phyloP scores from a whole-genome alignment of 305 asterid genomes.

The Solanum hybrid region DNA sequence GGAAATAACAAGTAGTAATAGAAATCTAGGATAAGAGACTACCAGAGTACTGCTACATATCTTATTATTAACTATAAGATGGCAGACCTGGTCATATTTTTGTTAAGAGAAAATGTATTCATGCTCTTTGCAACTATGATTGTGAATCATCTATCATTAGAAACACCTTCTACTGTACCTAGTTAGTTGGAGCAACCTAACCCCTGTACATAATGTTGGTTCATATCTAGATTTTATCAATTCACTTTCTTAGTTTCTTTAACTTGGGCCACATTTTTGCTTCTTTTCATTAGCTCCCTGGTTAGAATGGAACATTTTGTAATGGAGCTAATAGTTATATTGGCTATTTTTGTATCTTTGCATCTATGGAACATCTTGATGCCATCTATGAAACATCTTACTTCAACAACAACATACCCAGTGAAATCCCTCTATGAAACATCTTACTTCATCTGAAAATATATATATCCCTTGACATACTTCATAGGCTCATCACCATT shows the following conservation, averaged over 20 bases:
- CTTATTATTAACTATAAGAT: not conserved
- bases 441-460: not conserved
- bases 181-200: not conserved
- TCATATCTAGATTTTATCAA: not conserved
- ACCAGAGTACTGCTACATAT: not conserved
- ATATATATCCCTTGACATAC: not conserved
- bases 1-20: not conserved
- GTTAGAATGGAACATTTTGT: not conserved
- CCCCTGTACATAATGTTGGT: not conserved
- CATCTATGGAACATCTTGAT: not conserved
- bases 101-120: not conserved
- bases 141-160: not conserved
- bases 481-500: not conserved
- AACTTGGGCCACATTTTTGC: not conserved
- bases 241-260: not conserved
- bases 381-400: not conserved
- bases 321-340: not conserved
- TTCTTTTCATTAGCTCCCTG: not conserved
- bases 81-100: not conserved
- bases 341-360: not conserved
- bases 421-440: not conserved
- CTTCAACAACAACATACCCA: not conserved
- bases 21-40: not conserved
- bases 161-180: not conserved
- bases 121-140: not conserved